Conservation (phyloP, 78 protist species). For the Cyanophora paradoxa region DNA sequence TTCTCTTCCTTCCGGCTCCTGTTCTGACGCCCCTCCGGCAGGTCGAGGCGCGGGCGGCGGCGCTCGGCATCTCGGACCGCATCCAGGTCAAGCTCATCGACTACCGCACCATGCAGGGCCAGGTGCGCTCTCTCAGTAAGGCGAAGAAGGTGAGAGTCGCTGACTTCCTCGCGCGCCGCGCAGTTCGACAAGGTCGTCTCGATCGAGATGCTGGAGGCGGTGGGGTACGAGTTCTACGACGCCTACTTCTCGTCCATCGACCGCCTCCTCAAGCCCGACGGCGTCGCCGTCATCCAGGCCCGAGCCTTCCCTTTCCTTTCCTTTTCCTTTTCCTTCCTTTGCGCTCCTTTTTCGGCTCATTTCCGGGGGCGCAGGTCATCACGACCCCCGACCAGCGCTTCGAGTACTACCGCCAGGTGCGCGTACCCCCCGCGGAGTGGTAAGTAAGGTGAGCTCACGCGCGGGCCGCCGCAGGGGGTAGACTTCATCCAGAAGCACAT, state of each 20-base stretch:
- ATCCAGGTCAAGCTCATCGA: not conserved
- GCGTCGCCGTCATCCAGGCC: slow-evolving; percentile 19
- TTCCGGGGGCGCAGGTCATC: not conserved
- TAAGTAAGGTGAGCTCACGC: too few species aligned
- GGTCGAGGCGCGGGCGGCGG: not conserved
- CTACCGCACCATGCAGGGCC: not conserved
- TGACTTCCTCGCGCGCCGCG: too few species aligned
- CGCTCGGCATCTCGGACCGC: not conserved
- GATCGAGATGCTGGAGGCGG: slow-evolving; percentile 27
- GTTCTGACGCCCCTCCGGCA: too few species aligned
- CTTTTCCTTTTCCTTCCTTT: not conserved
- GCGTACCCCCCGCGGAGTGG: too few species aligned
- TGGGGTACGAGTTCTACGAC: slow-evolving; percentile 1
- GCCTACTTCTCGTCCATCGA: not conserved
- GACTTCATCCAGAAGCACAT: slow-evolving; percentile 23
- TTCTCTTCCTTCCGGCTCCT: too few species aligned
- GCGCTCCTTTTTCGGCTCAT: not conserved
- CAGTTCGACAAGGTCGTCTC: slow-evolving; percentile 12
- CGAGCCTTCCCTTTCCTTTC: too few species aligned
- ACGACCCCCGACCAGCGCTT: slow-evolving; percentile 2
- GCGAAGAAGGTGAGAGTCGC: too few species aligned
- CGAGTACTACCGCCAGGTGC: not conserved
- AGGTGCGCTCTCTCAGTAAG: too few species aligned
- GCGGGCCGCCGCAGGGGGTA: too few species aligned
- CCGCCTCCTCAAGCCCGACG: slow-evolving; percentile 17